Evolutionary conservation across 106 monocot species (phyloP).

Genomic region (Dendrobium officinale): DNA sequence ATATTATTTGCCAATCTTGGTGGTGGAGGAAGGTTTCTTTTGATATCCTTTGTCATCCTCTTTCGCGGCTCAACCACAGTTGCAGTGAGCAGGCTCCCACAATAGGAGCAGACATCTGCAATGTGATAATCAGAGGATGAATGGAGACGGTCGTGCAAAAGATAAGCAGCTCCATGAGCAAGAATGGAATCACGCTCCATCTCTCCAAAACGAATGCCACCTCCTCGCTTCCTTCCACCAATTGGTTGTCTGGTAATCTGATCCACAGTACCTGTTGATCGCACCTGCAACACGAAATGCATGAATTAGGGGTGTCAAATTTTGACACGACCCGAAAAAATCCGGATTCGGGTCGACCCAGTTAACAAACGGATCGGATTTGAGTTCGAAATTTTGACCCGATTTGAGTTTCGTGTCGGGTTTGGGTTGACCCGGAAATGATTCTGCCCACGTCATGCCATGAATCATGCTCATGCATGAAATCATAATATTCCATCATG

Average conservation of each 20-base stretch:
- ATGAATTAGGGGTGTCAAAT: too few relatives aligned
- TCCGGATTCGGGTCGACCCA: too few relatives aligned
- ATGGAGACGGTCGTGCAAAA: constrained; percentile 89
- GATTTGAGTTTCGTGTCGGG: too few relatives aligned
- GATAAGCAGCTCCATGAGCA: constrained; percentile 88
- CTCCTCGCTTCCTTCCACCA: constrained; percentile 89
- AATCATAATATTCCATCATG: too few relatives aligned
- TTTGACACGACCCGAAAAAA: too few relatives aligned
- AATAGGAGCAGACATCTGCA: constrained; percentile 77
- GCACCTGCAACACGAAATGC: constrained; percentile 41
- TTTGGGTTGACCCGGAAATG: too few relatives aligned
- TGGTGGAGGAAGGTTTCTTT: constrained; percentile 54
- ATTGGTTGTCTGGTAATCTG: constrained; percentile 82
- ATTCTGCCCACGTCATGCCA: too few relatives aligned
- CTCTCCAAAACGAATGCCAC: constrained; percentile 97
- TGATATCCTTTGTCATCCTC: constrained; percentile 35
- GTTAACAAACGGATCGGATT: too few relatives aligned
- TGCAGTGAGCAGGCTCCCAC: constrained; percentile 85
- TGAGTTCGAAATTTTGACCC: too few relatives aligned
- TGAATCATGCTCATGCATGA: too few relatives aligned
- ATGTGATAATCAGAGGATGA: constrained; percentile 93
- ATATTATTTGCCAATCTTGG: constrained; percentile 30
- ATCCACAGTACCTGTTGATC: constrained; percentile 73
- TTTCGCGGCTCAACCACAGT: constrained; percentile 41
- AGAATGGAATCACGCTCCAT: constrained; percentile 96